Evolutionary conservation across 176 grass and related monocot species (phyloP).

Genomic region (Aegilops bicornis): DNA sequence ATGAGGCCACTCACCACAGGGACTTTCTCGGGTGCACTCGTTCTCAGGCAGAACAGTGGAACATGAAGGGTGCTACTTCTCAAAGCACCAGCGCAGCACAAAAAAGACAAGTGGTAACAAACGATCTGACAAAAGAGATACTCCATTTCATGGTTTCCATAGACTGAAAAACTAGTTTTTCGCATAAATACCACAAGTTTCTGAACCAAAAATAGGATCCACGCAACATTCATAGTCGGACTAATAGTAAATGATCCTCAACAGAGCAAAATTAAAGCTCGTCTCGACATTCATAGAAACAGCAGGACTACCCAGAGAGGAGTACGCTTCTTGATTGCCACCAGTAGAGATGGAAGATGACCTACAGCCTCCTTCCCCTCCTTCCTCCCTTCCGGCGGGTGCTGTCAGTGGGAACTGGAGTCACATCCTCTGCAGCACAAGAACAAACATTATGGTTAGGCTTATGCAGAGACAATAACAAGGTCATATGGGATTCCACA

Average conservation of each 20-base stretch:
- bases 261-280: conserved; percentile 47
- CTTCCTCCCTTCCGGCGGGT: conserved; percentile 85
- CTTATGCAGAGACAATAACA: neutral
- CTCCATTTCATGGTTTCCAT: neutral
- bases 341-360: neutral
- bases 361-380: conserved; percentile 78
- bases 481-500: neutral
- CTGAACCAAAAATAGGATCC: conserved; percentile 28
- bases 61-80: too few species aligned
- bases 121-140: rapidly evolving
- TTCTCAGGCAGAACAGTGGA: too few species aligned
- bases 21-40: too few species aligned
- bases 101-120: neutral
- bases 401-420: conserved; percentile 78
- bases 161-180: conserved; percentile 12
- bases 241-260: conserved; percentile 34
- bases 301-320: neutral
- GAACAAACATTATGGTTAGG: neutral
- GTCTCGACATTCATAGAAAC: conserved; percentile 9
- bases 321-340: conserved; percentile 23
- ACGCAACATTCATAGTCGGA: conserved; percentile 18
- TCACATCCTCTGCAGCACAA: conserved; percentile 68
- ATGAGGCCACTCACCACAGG: too few species aligned
- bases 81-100: rapidly evolving
- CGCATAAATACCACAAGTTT: conserved; percentile 11